Evolutionary conservation across 306 rosid species (phyloP).

Genomic region (Styphnolobium japonicum): DNA sequence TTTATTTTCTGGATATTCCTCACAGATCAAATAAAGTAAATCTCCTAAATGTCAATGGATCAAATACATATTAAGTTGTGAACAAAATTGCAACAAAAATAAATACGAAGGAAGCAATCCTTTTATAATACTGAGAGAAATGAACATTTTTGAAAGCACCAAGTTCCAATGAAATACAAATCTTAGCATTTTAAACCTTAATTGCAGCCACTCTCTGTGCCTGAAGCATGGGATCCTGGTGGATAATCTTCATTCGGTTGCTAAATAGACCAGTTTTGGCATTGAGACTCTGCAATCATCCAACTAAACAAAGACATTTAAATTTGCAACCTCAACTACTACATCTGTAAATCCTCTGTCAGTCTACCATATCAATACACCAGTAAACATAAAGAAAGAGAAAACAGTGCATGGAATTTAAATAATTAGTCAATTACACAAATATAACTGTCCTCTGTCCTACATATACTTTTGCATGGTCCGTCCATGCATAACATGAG

Average conservation of each 20-base stretch:
- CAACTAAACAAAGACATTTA: constrained; percentile 75
- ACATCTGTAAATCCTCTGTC: neutral
- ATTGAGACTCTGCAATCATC: constrained; percentile 95
- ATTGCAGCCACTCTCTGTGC: constrained; percentile 96
- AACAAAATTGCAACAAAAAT: neutral
- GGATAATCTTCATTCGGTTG: constrained; percentile 96
- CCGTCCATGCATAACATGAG: neutral
- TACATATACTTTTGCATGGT: neutral
- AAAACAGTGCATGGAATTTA: neutral
- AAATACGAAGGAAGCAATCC: neutral
- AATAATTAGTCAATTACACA: neutral
- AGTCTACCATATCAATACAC: neutral
- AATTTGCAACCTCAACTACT: constrained; percentile 37
- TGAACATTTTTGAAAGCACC: neutral
- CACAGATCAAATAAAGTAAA: neutral
- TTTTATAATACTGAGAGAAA: neutral
- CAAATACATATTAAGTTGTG: neutral
- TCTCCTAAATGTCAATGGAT: neutral
- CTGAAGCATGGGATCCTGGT: constrained; percentile 77
- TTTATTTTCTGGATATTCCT: neutral
- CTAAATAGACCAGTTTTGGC: constrained; percentile 95
- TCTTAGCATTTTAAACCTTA: constrained; percentile 56
- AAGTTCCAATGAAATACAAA: constrained; percentile 4
- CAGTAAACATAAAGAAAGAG: neutral
- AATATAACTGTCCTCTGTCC: neutral